A percentile compares a stretch with the other conserved stretches of the same genome.
Evolutionary conservation across 768 basidiomycete species (phyloP).

Genomic region (Macrolepiota dolichaula): DNA sequence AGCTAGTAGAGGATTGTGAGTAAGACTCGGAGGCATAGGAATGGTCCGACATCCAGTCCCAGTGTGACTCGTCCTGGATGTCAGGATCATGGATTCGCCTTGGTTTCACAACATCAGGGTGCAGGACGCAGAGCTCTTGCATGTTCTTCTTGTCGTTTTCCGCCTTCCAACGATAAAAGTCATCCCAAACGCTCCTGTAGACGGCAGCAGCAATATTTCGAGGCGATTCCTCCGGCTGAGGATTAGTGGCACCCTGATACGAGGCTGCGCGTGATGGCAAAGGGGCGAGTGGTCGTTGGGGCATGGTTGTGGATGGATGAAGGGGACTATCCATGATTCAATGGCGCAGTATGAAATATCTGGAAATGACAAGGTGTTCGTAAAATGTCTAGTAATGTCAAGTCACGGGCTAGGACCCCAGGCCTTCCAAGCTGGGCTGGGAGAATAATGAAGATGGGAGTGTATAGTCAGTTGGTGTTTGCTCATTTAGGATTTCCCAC

Average conservation of each 20-base stretch:
- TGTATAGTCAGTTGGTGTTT: too few relatives aligned
- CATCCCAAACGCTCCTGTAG: constrained; percentile 5
- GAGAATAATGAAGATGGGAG: too few relatives aligned
- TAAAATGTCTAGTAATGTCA: too few relatives aligned
- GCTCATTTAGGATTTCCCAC: too few relatives aligned
- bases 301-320: neutral
- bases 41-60: constrained; percentile 7
- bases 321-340: too few relatives aligned
- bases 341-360: too few relatives aligned
- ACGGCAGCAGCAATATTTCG: neutral
- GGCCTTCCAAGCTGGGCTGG: too few relatives aligned
- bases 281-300: neutral
- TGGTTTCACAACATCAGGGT: neutral
- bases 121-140: neutral
- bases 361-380: too few relatives aligned
- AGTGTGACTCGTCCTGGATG: neutral
- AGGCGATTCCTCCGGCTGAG: neutral
- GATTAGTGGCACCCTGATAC: neutral
- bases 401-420: too few relatives aligned
- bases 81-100: neutral
- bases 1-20: neutral
- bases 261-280: constrained; percentile 1
- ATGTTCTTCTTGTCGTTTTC: neutral
- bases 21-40: constrained; percentile 5
- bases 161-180: constrained; percentile 7